A percentile compares a stretch with the other conserved stretches of the same genome.
Conservation (phyloP, 441 rosid species). For the Pelargonium citronellum region DNA sequence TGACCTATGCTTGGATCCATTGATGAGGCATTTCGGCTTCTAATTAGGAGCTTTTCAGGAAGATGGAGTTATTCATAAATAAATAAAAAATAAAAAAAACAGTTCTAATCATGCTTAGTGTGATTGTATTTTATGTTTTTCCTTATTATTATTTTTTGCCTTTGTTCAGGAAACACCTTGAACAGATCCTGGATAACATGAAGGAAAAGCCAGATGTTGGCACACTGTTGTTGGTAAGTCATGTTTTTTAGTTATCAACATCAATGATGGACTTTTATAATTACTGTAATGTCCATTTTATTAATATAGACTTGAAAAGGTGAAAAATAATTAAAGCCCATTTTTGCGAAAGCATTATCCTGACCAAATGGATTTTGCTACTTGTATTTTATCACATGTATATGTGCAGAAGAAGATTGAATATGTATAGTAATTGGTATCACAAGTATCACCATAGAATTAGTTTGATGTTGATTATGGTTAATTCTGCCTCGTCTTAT, state of each 20-base stretch:
- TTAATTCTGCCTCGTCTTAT: neutral
- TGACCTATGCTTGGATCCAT: neutral
- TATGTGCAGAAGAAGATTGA: neutral
- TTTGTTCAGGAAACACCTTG: slow-evolving; percentile 80
- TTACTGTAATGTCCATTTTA: neutral
- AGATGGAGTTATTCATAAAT: neutral
- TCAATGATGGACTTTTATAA: neutral
- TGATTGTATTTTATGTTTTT: neutral
- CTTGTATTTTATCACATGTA: neutral
- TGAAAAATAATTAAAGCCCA: neutral
- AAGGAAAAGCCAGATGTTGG: slow-evolving; percentile 97
- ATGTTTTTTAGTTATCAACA: slow-evolving; percentile 4
- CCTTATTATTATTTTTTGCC: neutral
- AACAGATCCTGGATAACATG: slow-evolving; percentile 71
- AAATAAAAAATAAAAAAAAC: neutral
- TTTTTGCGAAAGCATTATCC: no score
- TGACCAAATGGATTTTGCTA: neutral
- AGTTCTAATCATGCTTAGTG: neutral
- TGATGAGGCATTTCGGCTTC: slow-evolving; percentile 1
- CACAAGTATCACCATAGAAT: neutral
- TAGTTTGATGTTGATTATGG: neutral
- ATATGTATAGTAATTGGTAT: slow-evolving; percentile 1
- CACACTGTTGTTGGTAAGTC: slow-evolving; percentile 65
- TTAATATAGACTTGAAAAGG: slow-evolving; percentile 6
- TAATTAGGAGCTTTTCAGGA: neutral